Base-by-base conservation (phyloP, 1,284 basidiomycete species). In the Naganishia cerealis region DNA sequence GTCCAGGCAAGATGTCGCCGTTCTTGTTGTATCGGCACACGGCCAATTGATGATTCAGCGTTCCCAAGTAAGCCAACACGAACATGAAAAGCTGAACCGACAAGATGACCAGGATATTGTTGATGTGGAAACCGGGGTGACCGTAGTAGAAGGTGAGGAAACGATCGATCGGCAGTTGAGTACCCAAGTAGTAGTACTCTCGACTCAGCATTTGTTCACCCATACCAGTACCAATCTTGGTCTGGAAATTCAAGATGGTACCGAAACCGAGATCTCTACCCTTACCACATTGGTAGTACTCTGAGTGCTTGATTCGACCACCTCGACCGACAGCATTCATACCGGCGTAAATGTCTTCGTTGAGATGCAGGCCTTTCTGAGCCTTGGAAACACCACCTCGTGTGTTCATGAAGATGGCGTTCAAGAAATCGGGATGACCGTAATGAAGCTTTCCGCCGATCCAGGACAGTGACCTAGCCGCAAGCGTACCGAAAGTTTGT, bases 61-160 rank as follows among this genome's bases (percentile, higher is more conserved):
- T 92, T 57, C 93, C 94, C 74, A 97, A 82, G 84, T 92, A 96
- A 48, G 94, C 88, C 85, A 97, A 89, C 87, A 78, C 65, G 52
- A 93, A 81, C 77, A 96, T 86, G 85, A 97, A 95, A 68, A 94
- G 83, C 81, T 96, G 94, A 54, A 97, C 91, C 61, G 94, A 93
- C 73, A 94, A 81, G 76, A 97, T 96, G 79, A 97, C 90, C 77
- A 99, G 85, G 85, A 98, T 98, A 81, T 99, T 99, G 86, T 99
- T 98, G 84, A 99, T 94, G 80, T 98, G 94, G 90, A 99, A 99
- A 72, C 95, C 96, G 61, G 96, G 95, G 82, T 99, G 95, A 61
- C 92, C 95, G 79, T 99, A 99, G 85, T 99, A 99, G 86, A 98
- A 99, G 65, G 95, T 98, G 78, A 99, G 84, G 89, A 99, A 99